Evolutionary conservation across 1,284 basidiomycete species (phyloP).

Genomic region (Trametes sp.): DNA sequence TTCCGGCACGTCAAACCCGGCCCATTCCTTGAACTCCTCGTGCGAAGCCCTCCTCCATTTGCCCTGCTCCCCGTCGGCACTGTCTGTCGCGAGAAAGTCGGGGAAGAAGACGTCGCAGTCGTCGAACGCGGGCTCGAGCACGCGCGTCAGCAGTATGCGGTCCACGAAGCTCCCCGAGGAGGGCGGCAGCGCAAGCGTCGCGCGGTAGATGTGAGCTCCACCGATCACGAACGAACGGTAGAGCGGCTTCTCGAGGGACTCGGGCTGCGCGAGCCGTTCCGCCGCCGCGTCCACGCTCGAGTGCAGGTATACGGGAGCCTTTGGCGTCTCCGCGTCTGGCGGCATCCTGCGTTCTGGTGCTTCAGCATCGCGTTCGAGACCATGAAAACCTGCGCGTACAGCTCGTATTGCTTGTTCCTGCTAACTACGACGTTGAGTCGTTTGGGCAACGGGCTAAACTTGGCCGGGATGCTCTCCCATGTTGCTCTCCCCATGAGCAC

Average conservation of each 20-base stretch:
- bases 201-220: conserved; percentile 86
- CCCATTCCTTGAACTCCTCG: conserved; percentile 74
- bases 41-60: conserved; percentile 69
- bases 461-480: conserved; percentile 96
- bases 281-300: conserved; percentile 31
- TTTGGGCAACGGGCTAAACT: conserved; percentile 83
- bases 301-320: conserved; percentile 30
- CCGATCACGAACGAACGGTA: conserved; percentile 87
- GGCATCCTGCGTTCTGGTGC: conserved; percentile 26
- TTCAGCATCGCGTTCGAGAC: neutral
- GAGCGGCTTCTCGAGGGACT: conserved; percentile 37
- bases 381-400: conserved; percentile 56
- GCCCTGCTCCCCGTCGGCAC: conserved; percentile 12
- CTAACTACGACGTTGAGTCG: conserved; percentile 88
- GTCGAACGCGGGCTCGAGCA: conserved; percentile 76
- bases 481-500: conserved; percentile 98
- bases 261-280: conserved; percentile 25
- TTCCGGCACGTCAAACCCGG: conserved; percentile 78
- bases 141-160: conserved; percentile 87
- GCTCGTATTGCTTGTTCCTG: conserved; percentile 63
- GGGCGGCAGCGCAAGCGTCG: conserved; percentile 58
- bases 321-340: conserved; percentile 21
- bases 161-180: conserved; percentile 61
- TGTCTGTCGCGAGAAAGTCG: conserved; percentile 57
- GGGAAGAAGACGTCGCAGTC: conserved; percentile 91